A percentile compares a stretch with the other conserved stretches of the same genome.
These are phyloP conservation scores for Oidium heveae DNA, from an alignment of 2,329 filamentous ascomycete genomes.

Conservation along the genomic window DNA sequence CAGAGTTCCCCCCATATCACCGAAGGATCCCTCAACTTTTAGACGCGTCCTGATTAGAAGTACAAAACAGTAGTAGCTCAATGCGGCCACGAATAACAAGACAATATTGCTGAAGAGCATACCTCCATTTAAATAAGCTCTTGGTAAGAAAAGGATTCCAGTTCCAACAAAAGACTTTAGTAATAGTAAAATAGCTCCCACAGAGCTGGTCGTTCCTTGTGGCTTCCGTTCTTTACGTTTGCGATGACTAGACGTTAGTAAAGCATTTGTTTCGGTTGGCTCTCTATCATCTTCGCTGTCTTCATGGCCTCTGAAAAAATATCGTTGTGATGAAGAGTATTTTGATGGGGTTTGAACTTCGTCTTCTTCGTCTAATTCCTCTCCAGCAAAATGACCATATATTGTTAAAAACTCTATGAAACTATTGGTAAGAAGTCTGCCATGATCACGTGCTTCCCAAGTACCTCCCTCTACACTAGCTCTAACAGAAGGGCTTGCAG, in stretches of 20 bases:
- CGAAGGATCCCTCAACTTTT: constrained; percentile 79
- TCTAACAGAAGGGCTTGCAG: constrained; percentile 31
- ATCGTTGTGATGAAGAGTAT: constrained; percentile 57
- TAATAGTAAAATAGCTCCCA: constrained; percentile 58
- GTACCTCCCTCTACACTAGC: constrained; percentile 15
- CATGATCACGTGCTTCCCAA: constrained; percentile 19
- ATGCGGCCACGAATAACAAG: constrained; percentile 55
- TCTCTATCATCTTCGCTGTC: constrained; percentile 40
- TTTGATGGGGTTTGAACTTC: constrained; percentile 69
- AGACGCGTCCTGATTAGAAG: constrained; percentile 70
- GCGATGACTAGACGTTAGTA: constrained; percentile 52
- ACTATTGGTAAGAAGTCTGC: constrained; percentile 59
- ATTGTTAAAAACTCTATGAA: constrained; percentile 90
- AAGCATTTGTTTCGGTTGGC: constrained; percentile 65
- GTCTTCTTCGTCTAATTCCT: constrained; percentile 90
- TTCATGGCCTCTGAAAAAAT: constrained; percentile 17
- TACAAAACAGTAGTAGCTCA: constrained; percentile 97
- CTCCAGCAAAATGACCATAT: constrained; percentile 93
- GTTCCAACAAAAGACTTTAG: constrained; percentile 97
- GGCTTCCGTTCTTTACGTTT: constrained; percentile 51
- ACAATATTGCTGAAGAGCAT: constrained; percentile 93
- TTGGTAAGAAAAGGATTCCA: constrained; percentile 75
- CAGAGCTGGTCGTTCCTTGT: constrained; percentile 51
- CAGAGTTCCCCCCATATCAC: constrained; percentile 79
- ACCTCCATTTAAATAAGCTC: constrained; percentile 83